Percentiles rank a stretch among this genome's conserved stretches.
Conservation (phyloP, 768 basidiomycete genomes). For the Leccinum disarticulatum region DNA sequence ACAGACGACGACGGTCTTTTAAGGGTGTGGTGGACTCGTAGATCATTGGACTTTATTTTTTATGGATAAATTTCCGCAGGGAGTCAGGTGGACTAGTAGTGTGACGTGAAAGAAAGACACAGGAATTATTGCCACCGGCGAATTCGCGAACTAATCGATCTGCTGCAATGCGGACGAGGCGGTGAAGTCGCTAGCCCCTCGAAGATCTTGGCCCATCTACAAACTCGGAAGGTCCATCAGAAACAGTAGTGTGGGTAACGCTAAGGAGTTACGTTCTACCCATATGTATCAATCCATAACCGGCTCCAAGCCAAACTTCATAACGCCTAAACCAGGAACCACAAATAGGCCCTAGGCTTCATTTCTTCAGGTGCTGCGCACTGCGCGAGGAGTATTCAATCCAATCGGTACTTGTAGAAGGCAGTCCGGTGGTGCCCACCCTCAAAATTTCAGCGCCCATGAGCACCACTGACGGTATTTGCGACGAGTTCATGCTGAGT, state of each 20-base stretch:
- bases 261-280: background rate
- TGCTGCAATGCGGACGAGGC: constrained; percentile 15
- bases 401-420: background rate
- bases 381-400: background rate
- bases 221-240: background rate
- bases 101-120: background rate
- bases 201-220: background rate
- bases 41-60: constrained; percentile 10
- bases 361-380: background rate
- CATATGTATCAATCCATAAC: too few relatives aligned
- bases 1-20: constrained; percentile 13
- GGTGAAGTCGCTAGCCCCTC: constrained; percentile 3
- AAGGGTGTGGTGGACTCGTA: constrained; percentile 6
- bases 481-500: background rate
- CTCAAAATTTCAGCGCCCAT: background rate
- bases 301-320: background rate
- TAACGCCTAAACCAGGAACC: background rate
- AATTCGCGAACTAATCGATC: background rate
- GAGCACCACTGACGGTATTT: background rate
- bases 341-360: background rate
- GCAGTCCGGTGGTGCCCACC: background rate
- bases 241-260: background rate
- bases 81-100: background rate
- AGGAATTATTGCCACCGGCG: background rate
- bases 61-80: constrained; percentile 4